phyloP scores from a whole-genome alignment of 2,329 filamentous ascomycete genomes.

The Penicillium sp. region DNA sequence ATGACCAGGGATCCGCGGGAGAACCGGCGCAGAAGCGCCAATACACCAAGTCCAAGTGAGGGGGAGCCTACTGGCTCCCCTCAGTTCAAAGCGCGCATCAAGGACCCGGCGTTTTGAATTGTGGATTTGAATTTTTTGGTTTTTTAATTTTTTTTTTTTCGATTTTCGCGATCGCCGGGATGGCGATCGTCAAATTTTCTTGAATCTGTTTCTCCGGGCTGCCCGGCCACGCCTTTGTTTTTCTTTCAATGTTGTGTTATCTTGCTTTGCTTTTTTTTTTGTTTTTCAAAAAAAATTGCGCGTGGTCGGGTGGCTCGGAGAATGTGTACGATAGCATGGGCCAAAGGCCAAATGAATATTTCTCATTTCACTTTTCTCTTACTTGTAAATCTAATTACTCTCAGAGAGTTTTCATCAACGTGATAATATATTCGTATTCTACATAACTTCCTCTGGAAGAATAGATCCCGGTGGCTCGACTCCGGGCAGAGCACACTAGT shows the following conservation, averaged over 20 bases:
- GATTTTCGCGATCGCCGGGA: not conserved
- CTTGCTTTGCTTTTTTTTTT: conserved; percentile 5
- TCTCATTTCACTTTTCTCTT: not conserved
- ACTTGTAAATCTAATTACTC: not conserved
- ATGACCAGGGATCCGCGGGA: conserved; percentile 7
- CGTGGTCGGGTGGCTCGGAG: conserved; percentile 17
- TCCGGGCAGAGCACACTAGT: conserved; percentile 9
- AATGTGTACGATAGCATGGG: conserved; percentile 25
- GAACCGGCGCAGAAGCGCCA: conserved; percentile 19
- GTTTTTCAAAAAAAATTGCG: conserved; percentile 13
- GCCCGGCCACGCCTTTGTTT: conserved; percentile 4
- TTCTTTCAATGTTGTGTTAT: conserved; percentile 5
- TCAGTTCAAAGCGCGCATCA: conserved; percentile 6
- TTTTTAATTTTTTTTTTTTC: not conserved
- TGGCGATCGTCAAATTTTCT: conserved; percentile 2
- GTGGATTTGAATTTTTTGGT: not conserved
- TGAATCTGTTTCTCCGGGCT: conserved; percentile 7
- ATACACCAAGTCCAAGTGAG: conserved; percentile 16
- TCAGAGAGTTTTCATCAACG: not conserved
- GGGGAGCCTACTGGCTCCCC: not conserved
- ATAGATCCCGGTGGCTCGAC: conserved; percentile 7
- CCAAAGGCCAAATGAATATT: conserved; percentile 16
- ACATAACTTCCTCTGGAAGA: conserved; percentile 15
- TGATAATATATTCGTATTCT: conserved; percentile 22
- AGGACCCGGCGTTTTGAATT: conserved; percentile 11